These are phyloP conservation scores for Aspergillus avenaceus DNA, from an alignment of 495 filamentous ascomycete species.

Conservation along the genomic window DNA sequence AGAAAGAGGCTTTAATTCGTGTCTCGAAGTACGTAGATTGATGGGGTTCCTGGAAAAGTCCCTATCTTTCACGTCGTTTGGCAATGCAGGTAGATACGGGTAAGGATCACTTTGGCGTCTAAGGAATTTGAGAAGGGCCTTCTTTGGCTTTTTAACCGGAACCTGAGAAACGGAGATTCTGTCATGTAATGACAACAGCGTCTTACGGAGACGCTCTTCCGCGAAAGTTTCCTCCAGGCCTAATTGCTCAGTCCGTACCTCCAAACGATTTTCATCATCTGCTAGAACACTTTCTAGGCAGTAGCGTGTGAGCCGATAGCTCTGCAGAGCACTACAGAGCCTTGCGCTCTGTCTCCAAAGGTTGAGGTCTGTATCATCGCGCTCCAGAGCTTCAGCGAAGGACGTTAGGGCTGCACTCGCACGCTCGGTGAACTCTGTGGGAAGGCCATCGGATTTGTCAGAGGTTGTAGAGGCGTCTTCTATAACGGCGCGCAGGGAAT, in stretches of 20 bases:
- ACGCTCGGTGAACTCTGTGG: conserved; percentile 20
- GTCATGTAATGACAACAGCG: conserved; percentile 67
- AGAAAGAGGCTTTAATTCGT: conserved; percentile 28
- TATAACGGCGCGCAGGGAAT: conserved; percentile 54
- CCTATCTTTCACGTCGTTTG: conserved; percentile 29
- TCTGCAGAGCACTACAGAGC: conserved; percentile 70
- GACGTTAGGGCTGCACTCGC: conserved; percentile 46
- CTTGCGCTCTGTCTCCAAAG: conserved; percentile 87
- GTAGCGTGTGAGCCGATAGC: conserved; percentile 72
- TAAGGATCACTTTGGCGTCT: conserved; percentile 69
- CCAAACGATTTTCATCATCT: conserved; percentile 68
- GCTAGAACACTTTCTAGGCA: conserved; percentile 90
- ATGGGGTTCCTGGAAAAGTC: conserved; percentile 25
- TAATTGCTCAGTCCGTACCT: conserved; percentile 67
- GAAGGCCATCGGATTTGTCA: conserved; percentile 35
- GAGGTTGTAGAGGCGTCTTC: conserved; percentile 21
- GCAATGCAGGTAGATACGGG: conserved; percentile 64
- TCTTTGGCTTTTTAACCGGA: conserved; percentile 61
- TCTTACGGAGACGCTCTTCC: conserved; percentile 66
- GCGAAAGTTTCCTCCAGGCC: conserved; percentile 85
- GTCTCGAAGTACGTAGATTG: conserved; percentile 21
- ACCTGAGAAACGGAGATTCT: conserved; percentile 60
- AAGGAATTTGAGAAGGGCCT: conserved; percentile 57
- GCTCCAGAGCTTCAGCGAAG: conserved; percentile 75
- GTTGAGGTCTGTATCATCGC: conserved; percentile 88